Evolutionary conservation across 2,329 filamentous ascomycete species (phyloP).

Genomic region (Zasmidium citrigriseum): DNA sequence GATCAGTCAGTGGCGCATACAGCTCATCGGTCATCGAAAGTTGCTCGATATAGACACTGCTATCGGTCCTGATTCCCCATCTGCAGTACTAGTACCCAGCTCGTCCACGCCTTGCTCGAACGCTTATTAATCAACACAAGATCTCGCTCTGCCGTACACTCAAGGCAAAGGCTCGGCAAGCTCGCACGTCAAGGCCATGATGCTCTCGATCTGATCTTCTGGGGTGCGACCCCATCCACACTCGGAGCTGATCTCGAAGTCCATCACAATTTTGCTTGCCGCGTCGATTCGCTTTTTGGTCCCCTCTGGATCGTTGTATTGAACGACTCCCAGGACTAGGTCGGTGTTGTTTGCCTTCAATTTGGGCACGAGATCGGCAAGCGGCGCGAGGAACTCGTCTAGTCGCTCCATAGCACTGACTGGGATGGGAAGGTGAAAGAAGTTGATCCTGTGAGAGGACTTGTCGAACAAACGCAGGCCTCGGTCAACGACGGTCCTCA

Average conservation of each 20-base stretch:
- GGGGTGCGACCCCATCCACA: constrained; percentile 40
- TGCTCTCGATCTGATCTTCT: constrained; percentile 1
- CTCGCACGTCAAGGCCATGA: constrained; percentile 5
- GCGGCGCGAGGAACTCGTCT: constrained; percentile 39
- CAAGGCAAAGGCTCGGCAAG: not conserved
- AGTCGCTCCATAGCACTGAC: constrained; percentile 32
- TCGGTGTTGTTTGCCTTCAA: constrained; percentile 37
- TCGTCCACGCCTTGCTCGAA: not conserved
- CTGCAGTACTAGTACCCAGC: not conserved
- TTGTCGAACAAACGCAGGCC: constrained; percentile 34
- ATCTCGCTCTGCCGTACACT: not conserved
- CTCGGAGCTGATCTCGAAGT: constrained; percentile 44
- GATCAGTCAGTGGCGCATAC: no score
- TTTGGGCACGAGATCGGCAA: constrained; percentile 30
- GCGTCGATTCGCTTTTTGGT: constrained; percentile 40
- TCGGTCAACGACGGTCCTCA: constrained; percentile 36
- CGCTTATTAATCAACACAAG: not conserved
- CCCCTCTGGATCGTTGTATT: constrained; percentile 41
- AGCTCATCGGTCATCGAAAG: not conserved
- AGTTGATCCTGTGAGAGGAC: constrained; percentile 37
- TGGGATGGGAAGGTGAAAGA: constrained; percentile 48
- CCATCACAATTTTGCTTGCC: constrained; percentile 33
- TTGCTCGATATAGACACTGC: not conserved
- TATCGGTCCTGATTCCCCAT: not conserved
- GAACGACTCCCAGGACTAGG: constrained; percentile 44